Percentiles rank a stretch among this genome's conserved stretches.
phyloP scores from a whole-genome alignment of 2,329 filamentous ascomycete genomes.

The Furcasterigmium furcatum region DNA sequence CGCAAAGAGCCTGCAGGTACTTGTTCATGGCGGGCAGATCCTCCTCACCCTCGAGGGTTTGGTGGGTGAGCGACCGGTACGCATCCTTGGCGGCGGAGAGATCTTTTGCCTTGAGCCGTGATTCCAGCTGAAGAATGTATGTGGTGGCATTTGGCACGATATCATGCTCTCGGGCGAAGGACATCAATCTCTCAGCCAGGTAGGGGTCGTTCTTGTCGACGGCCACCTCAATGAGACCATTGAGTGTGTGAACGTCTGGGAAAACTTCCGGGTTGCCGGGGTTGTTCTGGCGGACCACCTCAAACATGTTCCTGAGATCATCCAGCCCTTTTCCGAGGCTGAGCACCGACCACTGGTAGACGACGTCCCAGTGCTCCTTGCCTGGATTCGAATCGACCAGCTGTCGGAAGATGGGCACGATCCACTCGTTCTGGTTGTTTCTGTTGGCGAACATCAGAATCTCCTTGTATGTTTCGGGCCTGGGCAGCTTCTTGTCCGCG shows the following conservation, averaged over 20 bases:
- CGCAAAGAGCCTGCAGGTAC: constrained; percentile 68
- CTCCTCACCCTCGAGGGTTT: constrained; percentile 47
- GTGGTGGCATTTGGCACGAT: constrained; percentile 68
- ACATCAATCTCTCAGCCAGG: constrained; percentile 70
- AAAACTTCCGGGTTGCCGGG: constrained; percentile 39
- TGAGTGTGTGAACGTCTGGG: constrained; percentile 71
- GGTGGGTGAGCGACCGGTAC: constrained; percentile 57
- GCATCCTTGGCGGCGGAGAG: constrained; percentile 65
- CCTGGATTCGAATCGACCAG: constrained; percentile 42
- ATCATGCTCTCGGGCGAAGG: constrained; percentile 61
- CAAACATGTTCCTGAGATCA: constrained; percentile 70
- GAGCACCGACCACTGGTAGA: constrained; percentile 73
- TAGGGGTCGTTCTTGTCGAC: constrained; percentile 67
- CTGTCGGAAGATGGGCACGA: constrained; percentile 52
- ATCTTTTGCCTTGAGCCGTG: constrained; percentile 71
- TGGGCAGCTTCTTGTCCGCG: constrained; percentile 32
- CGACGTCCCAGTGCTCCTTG: constrained; percentile 65
- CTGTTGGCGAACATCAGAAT: constrained; percentile 60
- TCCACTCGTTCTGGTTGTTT: constrained; percentile 60
- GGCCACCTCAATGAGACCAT: constrained; percentile 70
- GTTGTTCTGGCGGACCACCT: constrained; percentile 55
- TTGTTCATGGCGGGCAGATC: constrained; percentile 66
- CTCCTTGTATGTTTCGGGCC: constrained; percentile 43
- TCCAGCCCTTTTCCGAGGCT: constrained; percentile 66
- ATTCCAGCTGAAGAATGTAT: constrained; percentile 70